Evolutionary conservation across 164 flowering plant species (phyloP).

Genomic region (Stephania yunnanensis): DNA sequence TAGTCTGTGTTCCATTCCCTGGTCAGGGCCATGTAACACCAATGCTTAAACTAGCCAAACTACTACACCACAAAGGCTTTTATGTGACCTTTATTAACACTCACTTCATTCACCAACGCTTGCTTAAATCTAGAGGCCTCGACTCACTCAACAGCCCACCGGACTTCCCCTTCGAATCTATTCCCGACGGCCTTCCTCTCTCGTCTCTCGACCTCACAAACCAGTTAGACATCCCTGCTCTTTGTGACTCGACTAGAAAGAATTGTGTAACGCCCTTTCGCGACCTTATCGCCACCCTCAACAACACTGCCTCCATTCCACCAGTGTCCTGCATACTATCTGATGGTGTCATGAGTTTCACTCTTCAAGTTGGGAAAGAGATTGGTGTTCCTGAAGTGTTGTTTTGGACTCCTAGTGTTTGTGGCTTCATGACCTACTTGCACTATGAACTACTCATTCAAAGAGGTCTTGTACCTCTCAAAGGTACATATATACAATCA

Average conservation of each 20-base stretch:
- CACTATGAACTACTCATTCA: slow-evolving; percentile 23
- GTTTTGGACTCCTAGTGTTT: slow-evolving; percentile 28
- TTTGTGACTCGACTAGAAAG: slow-evolving; percentile 24
- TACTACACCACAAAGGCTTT: slow-evolving; percentile 31
- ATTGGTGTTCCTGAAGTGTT: slow-evolving; percentile 20
- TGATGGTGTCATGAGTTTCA: slow-evolving; percentile 28
- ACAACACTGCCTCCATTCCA: slow-evolving; percentile 5
- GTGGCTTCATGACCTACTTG: slow-evolving; percentile 25
- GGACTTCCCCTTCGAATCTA: slow-evolving; percentile 33
- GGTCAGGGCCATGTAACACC: slow-evolving; percentile 39
- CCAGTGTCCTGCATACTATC: slow-evolving; percentile 23
- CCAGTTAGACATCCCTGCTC: slow-evolving; percentile 32
- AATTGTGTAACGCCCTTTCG: slow-evolving; percentile 28
- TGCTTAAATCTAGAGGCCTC: slow-evolving; percentile 34
- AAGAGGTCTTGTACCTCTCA: slow-evolving; percentile 27
- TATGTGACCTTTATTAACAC: slow-evolving; percentile 39
- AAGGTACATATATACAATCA: slow-evolving; percentile 19
- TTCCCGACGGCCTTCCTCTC: slow-evolving; percentile 46
- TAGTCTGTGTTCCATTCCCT: slow-evolving; percentile 34
- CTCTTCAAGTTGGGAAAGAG: slow-evolving; percentile 24
- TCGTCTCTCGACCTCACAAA: slow-evolving; percentile 18
- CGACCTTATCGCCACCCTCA: slow-evolving; percentile 26
- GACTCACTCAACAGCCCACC: slow-evolving; percentile 26
- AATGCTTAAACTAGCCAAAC: slow-evolving; percentile 32
- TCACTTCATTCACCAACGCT: slow-evolving; percentile 32